Base-by-base conservation (phyloP, 306 rosid species). In the Lathyrus sativus region DNA sequence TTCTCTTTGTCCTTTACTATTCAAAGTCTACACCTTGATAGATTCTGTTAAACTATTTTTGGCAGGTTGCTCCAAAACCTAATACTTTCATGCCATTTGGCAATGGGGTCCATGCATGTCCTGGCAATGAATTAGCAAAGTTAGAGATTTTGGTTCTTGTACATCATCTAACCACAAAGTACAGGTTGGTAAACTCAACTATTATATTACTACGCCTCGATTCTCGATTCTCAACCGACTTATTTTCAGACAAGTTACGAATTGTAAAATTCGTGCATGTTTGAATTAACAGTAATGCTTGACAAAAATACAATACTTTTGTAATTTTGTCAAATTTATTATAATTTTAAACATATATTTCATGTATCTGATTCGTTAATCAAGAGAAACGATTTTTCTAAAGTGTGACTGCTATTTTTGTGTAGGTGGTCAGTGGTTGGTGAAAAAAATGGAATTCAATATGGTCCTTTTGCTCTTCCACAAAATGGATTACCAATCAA, bases 381-480 rank as follows among this genome's bases (percentile, higher is more conserved):
- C 9, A 11, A 11, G 8, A 24, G 24, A 5, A 2, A 2, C 1
- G 15, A 24, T 3, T 54, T 4, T 70, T 48, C 37, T 68, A 74
- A 65, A 4, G 0, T 10, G 6, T 56, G 7, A 8, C 0, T 54
- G 12, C 35, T 55, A 15, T 60, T 45, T 46, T 71, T 55, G 7
- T 81, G 91, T 79, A 89, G 96, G 72, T 93, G 98, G 98, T 68
- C 79, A 31, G 26, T 74, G 17, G 80, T 56, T n/a, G 95, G 95
- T 48, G 79, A 58, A 39, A 82, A 86, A 59, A 83, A 81, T 79
- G 98, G 97, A 14, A 83, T 90, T 44, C 98, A 93, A 28, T 93
- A 93, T 78, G 98, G 90, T 2, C 98, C 98, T 46, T 93, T 93
- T 84, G 92, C 87, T 7, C 91, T 93, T 76, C 98, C 98, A 62